phyloP scores from a whole-genome alignment of 345 rosid genomes.

The Carallia brachiata region DNA sequence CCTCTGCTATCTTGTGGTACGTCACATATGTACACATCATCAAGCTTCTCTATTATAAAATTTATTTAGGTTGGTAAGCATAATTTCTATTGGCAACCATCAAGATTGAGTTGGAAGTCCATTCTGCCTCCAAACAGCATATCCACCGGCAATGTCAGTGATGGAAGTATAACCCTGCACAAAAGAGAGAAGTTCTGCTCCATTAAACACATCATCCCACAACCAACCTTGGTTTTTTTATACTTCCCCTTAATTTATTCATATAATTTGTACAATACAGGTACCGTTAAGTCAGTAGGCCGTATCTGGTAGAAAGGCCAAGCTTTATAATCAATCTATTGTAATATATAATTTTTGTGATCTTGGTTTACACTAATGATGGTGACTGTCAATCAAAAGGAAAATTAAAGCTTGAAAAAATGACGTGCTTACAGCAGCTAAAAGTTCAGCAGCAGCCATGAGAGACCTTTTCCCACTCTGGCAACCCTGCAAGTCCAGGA shows the following conservation, averaged over 20 bases:
- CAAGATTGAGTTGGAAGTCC: constrained; percentile 58
- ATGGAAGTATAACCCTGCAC: constrained; percentile 70
- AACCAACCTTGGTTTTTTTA: too few relatives aligned
- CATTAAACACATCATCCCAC: too few relatives aligned
- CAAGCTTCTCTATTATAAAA: too few relatives aligned
- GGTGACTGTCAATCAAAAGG: not conserved
- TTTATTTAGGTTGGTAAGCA: too few relatives aligned
- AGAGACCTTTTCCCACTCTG: constrained; percentile 67
- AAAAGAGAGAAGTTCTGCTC: not conserved
- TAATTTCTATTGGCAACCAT: too few relatives aligned
- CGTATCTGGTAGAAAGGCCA: too few relatives aligned
- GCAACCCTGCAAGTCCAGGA: constrained; percentile 55
- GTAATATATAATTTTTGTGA: not conserved
- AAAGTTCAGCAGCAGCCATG: constrained; percentile 79
- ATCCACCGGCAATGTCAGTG: constrained; percentile 78
- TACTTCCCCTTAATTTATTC: too few relatives aligned
- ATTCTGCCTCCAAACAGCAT: constrained; percentile 63
- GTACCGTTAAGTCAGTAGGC: too few relatives aligned
- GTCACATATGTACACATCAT: too few relatives aligned
- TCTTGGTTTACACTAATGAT: constrained; percentile 6
- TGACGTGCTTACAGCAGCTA: constrained; percentile 56
- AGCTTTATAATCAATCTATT: constrained; percentile 1
- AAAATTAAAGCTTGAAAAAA: not conserved
- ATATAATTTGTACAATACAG: too few relatives aligned
- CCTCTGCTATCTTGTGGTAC: too few relatives aligned